Conservation (phyloP, 2,329 filamentous ascomycete genomes). For the Parastagonospora nodorum region DNA sequence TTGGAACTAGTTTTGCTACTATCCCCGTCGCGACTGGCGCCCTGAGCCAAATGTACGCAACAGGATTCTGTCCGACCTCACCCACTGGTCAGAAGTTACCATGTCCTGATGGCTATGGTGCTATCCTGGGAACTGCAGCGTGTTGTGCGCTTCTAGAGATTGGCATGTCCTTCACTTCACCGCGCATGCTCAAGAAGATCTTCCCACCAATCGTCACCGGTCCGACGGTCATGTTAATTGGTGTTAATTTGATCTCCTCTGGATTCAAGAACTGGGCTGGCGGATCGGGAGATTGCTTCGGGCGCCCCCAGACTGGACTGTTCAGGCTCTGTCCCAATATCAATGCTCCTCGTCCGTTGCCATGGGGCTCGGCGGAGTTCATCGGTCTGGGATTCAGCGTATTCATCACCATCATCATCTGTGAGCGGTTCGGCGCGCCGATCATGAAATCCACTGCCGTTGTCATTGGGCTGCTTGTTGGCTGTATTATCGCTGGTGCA, state of each 20-base stretch:
- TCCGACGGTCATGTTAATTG: constrained; percentile 72
- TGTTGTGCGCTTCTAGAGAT: constrained; percentile 66
- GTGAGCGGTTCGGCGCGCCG: constrained; percentile 79
- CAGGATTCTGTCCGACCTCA: constrained; percentile 68
- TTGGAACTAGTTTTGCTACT: constrained; percentile 77
- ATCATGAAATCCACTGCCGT: constrained; percentile 84
- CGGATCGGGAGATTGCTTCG: constrained; percentile 65
- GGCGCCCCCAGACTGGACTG: constrained; percentile 54
- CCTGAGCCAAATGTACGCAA: constrained; percentile 76
- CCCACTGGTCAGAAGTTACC: constrained; percentile 69
- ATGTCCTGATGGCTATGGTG: constrained; percentile 77
- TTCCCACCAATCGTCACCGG: constrained; percentile 80
- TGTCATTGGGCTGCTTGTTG: constrained; percentile 73
- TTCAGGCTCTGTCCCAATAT: constrained; percentile 67
- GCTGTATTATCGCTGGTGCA: constrained; percentile 79
- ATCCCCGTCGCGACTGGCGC: constrained; percentile 75
- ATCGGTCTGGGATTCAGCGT: constrained; percentile 81
- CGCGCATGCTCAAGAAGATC: constrained; percentile 69
- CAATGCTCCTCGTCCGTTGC: constrained; percentile 70
- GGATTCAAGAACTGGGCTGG: constrained; percentile 82
- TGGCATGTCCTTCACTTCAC: constrained; percentile 74
- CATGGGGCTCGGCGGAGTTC: constrained; percentile 79
- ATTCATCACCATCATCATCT: constrained; percentile 78
- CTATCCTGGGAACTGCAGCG: constrained; percentile 68
- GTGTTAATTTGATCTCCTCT: constrained; percentile 71